phyloP scores from a whole-genome alignment of 2,329 filamentous ascomycete genomes.

The Pseudopithomyces maydicus region DNA sequence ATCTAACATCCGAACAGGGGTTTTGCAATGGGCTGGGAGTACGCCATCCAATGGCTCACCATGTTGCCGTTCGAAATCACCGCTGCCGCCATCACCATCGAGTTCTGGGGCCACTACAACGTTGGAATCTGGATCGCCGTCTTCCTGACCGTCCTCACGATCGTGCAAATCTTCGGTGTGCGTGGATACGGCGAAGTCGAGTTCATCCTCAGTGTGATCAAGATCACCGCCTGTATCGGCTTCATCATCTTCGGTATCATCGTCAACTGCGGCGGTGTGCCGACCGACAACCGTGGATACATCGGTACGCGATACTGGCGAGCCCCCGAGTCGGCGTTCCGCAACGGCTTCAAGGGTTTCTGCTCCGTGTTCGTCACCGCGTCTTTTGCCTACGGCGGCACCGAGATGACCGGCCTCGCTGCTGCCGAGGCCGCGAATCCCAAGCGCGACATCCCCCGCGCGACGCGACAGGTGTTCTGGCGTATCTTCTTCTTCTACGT shows the following conservation, averaged over 20 bases:
- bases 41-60: slow-evolving; percentile 37
- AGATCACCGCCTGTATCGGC: slow-evolving; percentile 62
- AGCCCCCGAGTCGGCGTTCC: slow-evolving; percentile 56
- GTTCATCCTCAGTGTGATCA: slow-evolving; percentile 62
- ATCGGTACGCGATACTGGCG: slow-evolving; percentile 66
- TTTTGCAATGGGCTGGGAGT: slow-evolving; percentile 43
- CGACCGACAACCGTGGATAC: slow-evolving; percentile 59
- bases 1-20: slow-evolving; percentile 26
- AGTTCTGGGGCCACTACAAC: slow-evolving; percentile 4
- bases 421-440: slow-evolving; percentile 62
- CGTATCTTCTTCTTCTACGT: slow-evolving; percentile 51
- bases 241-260: slow-evolving; percentile 70
- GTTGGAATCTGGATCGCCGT: slow-evolving; percentile 37
- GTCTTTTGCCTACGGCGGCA: slow-evolving; percentile 65
- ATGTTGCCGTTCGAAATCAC: slow-evolving; percentile 42
- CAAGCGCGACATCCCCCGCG: slow-evolving; percentile 49
- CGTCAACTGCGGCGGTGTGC: slow-evolving; percentile 64
- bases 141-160: slow-evolving; percentile 30
- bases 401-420: slow-evolving; percentile 64
- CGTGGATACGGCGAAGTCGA: slow-evolving; percentile 53
- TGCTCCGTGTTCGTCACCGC: slow-evolving; percentile 67
- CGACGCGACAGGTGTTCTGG: slow-evolving; percentile 51
- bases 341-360: slow-evolving; percentile 65
- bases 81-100: slow-evolving; percentile 23
- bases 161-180: slow-evolving; percentile 41